Base-by-base conservation (phyloP, 2,329 filamentous ascomycete genomes). In the Xylariaceae sp. region DNA sequence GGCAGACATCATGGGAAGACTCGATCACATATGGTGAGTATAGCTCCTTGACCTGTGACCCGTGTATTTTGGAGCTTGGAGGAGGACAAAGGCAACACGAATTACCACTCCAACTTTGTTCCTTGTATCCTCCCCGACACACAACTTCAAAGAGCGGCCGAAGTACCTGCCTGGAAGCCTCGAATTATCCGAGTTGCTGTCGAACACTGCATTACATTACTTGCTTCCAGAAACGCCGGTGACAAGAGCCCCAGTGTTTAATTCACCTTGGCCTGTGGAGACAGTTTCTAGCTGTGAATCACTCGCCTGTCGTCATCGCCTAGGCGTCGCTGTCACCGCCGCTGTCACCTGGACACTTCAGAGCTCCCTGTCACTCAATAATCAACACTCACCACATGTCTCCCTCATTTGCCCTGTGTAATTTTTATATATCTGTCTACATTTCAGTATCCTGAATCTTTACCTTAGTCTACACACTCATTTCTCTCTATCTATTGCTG, bases 1-100 rank as follows among this genome's bases (percentile, higher is more conserved):
- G 80, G 81, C 66, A 86, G 87, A 73, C 90, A 91, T 73, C 89
- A 93, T 75, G 89, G 89, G 78, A 93, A 93, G 84, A 89, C 89
- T 66, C 88, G 89, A 75, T 91, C 89, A 59, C 89, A 93, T 77
- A 90, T 93, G 86, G 89, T 89, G 78, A 85, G 89, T 87, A 56
- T 42, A 16, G 29, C 43, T 48, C 44, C 32, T 26, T 50, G 18
- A 20, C 29, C 43, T 45, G 26, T 10, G 26, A 10, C 26, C 10
- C 10, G 26, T 41, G 23, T 49, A 12, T 40, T 49, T 19, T 44
- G 41, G 20, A 42, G 19, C 16, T 44, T 7, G 44, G 45, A 44
- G 48, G 40, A 32, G 45, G 32, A 61, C 48, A 59, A 55, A 50
- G 40, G 32, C 32, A 37, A 7, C 12, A 37, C 32, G 32, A 37